Base-by-base conservation (phyloP, 129 eudicot genomes). In the Pseudognaphalium luteoalbum region DNA sequence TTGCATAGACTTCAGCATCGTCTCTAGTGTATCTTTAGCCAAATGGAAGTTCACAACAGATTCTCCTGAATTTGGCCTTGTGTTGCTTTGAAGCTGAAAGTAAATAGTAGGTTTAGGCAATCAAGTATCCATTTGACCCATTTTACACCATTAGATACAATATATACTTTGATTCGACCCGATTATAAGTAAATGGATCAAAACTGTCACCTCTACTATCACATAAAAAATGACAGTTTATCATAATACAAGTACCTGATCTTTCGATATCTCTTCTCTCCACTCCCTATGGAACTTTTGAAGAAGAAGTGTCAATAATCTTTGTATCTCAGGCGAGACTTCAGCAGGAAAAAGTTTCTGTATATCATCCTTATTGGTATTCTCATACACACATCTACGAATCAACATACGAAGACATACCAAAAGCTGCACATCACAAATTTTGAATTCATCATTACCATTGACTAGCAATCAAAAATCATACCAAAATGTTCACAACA, bases 401-500 rank as follows among this genome's bases (percentile, higher is more conserved):
- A 90, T 88, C 83, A 90, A 73, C 72, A 90, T 85, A 6, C 96
- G 89, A 32, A 90, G 89, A 85, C 96, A 90, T 56, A 90, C 89
- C 85, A 90, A 81, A 80, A 90, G 93, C 96, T 90, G 91, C 85
- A 90, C 8, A 20, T 67, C 1, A 20, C 44, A 30, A 59, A 22
- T 29, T n/a, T 5, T 17, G 28, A 9, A 0, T 63, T 59, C 29
- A 68, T 57, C 62, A 65, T 20, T 28, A 78, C 56, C 44, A 32
- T 28, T 33, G 30, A 21, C 52, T 12, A 44, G 52, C 75, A 42
- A 20, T 71, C 62, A 29, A 5, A 78, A 37, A 29, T 25, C 76
- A 61, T 42, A 32, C 62, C 63, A 66, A 66, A 19, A 44, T 10
- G 51, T 39, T 54, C 39, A 66, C 28, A 14, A 0, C 7, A 82